Percentiles rank a stretch among this genome's conserved stretches.
These are phyloP conservation scores for Aspergillus tubingensis DNA, from an alignment of 2,329 filamentous ascomycete species.

Conservation along the genomic window DNA sequence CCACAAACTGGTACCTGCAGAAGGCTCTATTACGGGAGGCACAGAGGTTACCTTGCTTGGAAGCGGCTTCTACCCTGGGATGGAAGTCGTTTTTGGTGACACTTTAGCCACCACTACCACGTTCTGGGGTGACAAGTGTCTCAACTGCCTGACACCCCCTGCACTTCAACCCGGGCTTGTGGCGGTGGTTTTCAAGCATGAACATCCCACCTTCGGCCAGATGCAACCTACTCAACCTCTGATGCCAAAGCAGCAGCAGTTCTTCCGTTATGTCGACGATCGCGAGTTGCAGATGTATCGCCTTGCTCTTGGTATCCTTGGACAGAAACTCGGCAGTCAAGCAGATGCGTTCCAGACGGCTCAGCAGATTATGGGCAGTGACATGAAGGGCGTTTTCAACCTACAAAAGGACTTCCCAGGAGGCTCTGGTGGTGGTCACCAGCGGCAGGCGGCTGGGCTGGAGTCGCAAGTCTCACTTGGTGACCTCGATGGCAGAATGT, in stretches of 20 bases:
- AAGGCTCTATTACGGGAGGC: constrained; percentile 79
- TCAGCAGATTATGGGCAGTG: constrained; percentile 50
- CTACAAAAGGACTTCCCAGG: constrained; percentile 45
- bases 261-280: constrained; percentile 69
- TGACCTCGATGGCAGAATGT: constrained; percentile 67
- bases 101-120: constrained; percentile 70
- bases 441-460: constrained; percentile 47
- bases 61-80: constrained; percentile 73
- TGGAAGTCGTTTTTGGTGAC: constrained; percentile 85
- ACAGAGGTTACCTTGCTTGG: constrained; percentile 86
- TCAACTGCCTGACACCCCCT: constrained; percentile 77
- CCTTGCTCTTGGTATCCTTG: constrained; percentile 47
- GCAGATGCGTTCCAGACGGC: constrained; percentile 52
- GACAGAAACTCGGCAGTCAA: constrained; percentile 49
- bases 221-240: constrained; percentile 46
- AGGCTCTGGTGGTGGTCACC: constrained; percentile 45
- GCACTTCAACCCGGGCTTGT: constrained; percentile 68
- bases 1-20: constrained; percentile 78
- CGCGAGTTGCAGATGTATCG: constrained; percentile 51
- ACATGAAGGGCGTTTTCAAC: constrained; percentile 51
- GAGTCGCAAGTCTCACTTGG: constrained; percentile 45
- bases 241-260: constrained; percentile 52
- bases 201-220: constrained; percentile 51
- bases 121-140: constrained; percentile 76
- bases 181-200: constrained; percentile 67